Evolutionary conservation across 768 basidiomycete genomes (phyloP), one percentile per base, ranked within the genome.

Genomic region (Russula foetens): DNA sequence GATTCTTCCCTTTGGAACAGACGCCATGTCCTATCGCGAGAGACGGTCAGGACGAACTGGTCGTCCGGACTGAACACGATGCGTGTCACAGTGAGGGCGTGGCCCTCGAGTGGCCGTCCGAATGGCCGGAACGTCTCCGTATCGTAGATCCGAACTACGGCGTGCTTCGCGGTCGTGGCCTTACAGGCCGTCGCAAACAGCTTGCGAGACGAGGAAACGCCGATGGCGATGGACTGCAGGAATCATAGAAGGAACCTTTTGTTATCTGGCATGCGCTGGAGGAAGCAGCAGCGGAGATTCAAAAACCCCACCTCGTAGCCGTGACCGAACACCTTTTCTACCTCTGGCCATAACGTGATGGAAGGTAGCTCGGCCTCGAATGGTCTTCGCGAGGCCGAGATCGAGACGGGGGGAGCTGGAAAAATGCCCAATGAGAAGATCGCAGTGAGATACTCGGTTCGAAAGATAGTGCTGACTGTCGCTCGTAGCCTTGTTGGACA

Each of bases 251-350:
- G n/a, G n/a, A 41, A 38, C 58, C 31, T 12, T 52, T 17, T 39
- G n/a, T 35, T 29, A 29, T 15, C 19, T 23, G 33, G 31, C 41
- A 12, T 47, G 38, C 11, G 33, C 17, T 23, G n/a, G 1, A 45
- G 39, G 45, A 19, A 17, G 63, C 4, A 2, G 35, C 6, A 11
- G 23, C 44, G 12, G n/a, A 15, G 19, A 24, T 21, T 11, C 60
- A 21, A n/a, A 49, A n/a, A n/a, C n/a, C 74, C 53, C 61, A 88
- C 92, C 81, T 99, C 97, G 67, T 98, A 98, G 44, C 96, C 94
- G 72, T 98, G 97, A 5, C 96, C 97, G 71, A 97, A 99, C 0
- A 99, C 78, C 71, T 99, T 99, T 68, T 98, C 97, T 1, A 84
- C 76, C 74, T 99, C 97, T 0, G 96, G 97, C 97, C 97, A 99